Evolutionary conservation across 2,329 filamentous ascomycete species (phyloP).

Genomic region (Metarhizium rileyi): DNA sequence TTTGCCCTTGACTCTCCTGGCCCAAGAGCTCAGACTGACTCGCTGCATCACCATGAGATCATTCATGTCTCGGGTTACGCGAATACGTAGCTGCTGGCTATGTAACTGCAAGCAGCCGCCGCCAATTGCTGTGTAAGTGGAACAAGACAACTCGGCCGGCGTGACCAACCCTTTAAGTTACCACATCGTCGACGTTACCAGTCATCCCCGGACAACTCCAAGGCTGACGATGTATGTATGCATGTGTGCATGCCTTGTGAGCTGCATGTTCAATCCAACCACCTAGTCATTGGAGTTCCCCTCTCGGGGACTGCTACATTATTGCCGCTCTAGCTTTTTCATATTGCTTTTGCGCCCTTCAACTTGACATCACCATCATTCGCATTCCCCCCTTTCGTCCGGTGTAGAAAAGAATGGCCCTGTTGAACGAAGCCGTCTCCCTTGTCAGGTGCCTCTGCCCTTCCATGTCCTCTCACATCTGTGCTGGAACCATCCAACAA

Average conservation of each 20-base stretch:
- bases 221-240: background rate
- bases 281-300: background rate
- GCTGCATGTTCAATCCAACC: background rate
- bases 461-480: background rate
- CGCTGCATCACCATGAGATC: background rate
- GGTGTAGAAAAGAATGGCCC: background rate
- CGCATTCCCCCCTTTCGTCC: background rate
- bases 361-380: background rate
- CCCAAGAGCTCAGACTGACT: background rate
- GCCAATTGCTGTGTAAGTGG: background rate
- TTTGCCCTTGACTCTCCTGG: no score
- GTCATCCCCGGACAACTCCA: background rate
- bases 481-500: background rate
- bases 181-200: background rate
- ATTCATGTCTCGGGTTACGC: background rate
- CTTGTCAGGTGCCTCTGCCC: background rate
- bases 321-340: background rate
- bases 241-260: background rate
- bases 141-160: background rate
- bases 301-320: background rate
- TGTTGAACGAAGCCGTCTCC: background rate
- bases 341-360: no score
- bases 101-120: background rate
- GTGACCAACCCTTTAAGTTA: background rate
- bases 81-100: background rate